Evolutionary conservation across 441 rosid genomes (phyloP).

Genomic region (Metrosideros polymorpha): DNA sequence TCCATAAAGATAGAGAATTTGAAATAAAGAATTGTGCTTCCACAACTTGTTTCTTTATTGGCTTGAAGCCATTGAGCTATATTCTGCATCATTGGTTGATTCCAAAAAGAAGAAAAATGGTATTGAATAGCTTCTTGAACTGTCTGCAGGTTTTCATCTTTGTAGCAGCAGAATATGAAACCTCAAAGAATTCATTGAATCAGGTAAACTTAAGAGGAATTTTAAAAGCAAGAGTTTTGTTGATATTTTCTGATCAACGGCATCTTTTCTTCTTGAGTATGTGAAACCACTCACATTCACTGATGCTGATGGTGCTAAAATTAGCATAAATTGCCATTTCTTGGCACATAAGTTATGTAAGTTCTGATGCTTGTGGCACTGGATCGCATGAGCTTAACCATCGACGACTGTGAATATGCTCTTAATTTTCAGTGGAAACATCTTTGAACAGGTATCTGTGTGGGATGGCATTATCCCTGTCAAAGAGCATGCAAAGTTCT

Average conservation of each 20-base stretch:
- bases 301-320: neutral
- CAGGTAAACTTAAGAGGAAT: conserved; percentile 39
- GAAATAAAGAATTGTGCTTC: neutral
- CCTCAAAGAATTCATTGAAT: conserved; percentile 29
- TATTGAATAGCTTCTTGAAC: neutral
- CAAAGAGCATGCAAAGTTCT: conserved; percentile 70
- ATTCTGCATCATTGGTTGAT: neutral
- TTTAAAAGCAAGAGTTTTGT: neutral
- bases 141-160: conserved; percentile 10
- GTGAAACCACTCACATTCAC: neutral
- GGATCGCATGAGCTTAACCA: neutral
- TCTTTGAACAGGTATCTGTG: conserved; percentile 53
- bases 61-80: neutral
- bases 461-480: conserved; percentile 90
- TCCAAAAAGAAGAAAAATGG: neutral
- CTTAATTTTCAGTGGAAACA: neutral
- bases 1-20: neutral
- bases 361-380: neutral
- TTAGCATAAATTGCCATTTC: neutral
- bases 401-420: neutral
- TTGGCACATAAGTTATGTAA: neutral
- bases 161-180: conserved; percentile 12
- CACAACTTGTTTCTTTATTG: neutral
- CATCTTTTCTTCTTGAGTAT: neutral
- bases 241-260: neutral